These are phyloP conservation scores for Margaritispora aquatica DNA, from an alignment of 495 filamentous ascomycete genomes.

Conservation along the genomic window DNA sequence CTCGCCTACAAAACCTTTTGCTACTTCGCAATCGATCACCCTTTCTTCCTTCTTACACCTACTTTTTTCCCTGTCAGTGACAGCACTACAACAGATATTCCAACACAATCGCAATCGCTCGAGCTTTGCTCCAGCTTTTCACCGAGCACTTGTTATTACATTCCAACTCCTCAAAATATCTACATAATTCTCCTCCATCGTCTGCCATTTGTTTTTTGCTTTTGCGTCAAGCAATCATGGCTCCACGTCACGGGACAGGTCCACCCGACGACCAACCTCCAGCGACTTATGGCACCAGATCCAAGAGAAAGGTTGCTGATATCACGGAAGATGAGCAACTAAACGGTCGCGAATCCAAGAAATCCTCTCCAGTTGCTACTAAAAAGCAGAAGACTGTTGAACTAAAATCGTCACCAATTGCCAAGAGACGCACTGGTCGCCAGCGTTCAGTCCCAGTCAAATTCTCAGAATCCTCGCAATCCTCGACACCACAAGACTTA, in stretches of 20 bases:
- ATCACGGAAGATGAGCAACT: not conserved
- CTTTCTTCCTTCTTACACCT: not conserved
- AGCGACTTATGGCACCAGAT: slow-evolving; percentile 11
- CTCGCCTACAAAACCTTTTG: not conserved
- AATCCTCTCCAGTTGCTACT: not conserved
- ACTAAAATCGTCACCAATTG: not conserved
- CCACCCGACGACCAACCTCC: not conserved
- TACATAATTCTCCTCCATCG: not conserved
- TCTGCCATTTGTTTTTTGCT: not conserved
- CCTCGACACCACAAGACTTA: not conserved
- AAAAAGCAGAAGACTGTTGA: slow-evolving; percentile 2
- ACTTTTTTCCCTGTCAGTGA: not conserved
- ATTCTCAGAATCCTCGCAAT: not conserved
- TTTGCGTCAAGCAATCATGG: slow-evolving; percentile 1
- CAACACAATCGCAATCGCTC: too few species aligned
- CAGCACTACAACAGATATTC: not conserved
- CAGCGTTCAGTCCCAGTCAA: not conserved
- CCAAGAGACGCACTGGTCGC: slow-evolving; percentile 8
- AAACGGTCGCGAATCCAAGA: not conserved
- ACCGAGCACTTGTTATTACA: not conserved
- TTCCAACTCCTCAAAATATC: not conserved
- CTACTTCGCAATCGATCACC: not conserved
- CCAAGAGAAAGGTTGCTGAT: slow-evolving; percentile 13
- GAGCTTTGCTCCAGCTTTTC: not conserved
- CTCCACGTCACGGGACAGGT: slow-evolving; percentile 13